Evolutionary conservation across 78 protist species (phyloP).

Genomic region (Tieghemostelium lacteum): DNA sequence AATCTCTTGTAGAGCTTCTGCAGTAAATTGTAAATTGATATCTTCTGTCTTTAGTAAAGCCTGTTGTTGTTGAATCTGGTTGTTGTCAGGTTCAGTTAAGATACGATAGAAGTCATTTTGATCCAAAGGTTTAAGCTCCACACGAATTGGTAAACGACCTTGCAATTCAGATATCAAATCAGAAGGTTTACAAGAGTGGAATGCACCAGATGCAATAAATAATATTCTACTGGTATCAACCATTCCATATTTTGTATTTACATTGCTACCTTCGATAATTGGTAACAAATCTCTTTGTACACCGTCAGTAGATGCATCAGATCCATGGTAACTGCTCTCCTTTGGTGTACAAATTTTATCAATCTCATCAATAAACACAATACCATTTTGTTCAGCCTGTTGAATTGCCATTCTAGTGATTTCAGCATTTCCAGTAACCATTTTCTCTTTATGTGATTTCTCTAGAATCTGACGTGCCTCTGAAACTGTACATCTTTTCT

Average conservation of each 20-base stretch:
- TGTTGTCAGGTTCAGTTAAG: constrained; percentile 92
- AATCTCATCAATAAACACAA: constrained; percentile 96
- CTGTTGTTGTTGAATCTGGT: constrained; percentile 90
- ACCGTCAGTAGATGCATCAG: constrained; percentile 92
- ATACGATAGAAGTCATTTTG: constrained; percentile 88
- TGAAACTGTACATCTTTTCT: constrained; percentile 1
- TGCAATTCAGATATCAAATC: constrained; percentile 90
- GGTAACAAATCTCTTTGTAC: constrained; percentile 97
- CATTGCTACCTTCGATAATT: constrained; percentile 92
- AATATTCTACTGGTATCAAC: constrained; percentile 93
- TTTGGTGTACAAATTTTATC: constrained; percentile 90
- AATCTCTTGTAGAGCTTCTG: constrained; percentile 85
- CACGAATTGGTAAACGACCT: constrained; percentile 95
- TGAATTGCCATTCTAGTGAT: constrained; percentile 86
- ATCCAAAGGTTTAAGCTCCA: constrained; percentile 89
- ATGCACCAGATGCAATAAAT: constrained; percentile 95
- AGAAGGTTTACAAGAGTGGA: constrained; percentile 69
- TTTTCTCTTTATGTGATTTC: constrained; percentile 17
- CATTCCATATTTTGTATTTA: constrained; percentile 90
- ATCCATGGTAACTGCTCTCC: constrained; percentile 11
- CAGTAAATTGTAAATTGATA: constrained; percentile 83
- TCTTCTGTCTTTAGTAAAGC: constrained; percentile 87
- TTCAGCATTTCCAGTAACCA: constrained; percentile 58
- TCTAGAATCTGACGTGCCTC: constrained; percentile 52
- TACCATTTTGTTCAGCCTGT: constrained; percentile 93